Base-by-base conservation (phyloP, 2,329 filamentous ascomycete species). In the Fusarium torulosum region DNA sequence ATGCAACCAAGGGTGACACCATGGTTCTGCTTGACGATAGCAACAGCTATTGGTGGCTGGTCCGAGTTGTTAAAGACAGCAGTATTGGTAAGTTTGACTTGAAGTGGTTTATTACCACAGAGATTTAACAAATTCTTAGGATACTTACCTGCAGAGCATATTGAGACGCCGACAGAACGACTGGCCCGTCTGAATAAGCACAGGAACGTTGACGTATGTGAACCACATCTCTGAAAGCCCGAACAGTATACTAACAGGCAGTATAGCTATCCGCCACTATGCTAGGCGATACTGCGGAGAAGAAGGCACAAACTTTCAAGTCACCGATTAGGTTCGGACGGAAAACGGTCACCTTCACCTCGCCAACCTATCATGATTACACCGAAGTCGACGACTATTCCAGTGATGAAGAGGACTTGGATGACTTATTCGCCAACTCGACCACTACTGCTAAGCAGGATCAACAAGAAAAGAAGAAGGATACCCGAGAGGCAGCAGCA, bases 41-140 rank as follows among this genome's bases (percentile, higher is more conserved):
- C 81, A 99, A 99, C 82, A 98, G 94, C 81, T 99, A 99, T 79
- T 99, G 96, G 96, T 99, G 96, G 96, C 87, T 99, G 63, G 96
- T 99, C 15, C 88, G 95, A 69, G 92, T 99, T 44, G 94, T 98
- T 53, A 98, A 98, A 79, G 96, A 99, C 80, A 96, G 92, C 78
- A 98, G 94, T 77, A 99, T 99, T 79, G 88, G 86, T 89, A 78
- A 58, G 82, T 72, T 38, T 31, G 23, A 21, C 17, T 41, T 8
- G 21, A 4, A n/a, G n/a, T 33, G 7, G 19, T 20, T 35, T 40
- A 17, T 13, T 35, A 3, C 14, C 21, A 20, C 7, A 29, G 13
- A 27, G 25, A 23, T 66, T 66, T 75, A 45, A 79, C 75, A 72
- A 67, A 52, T 50, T 44, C 13, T 25, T 63, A 97, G 95, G 95